Conservation (phyloP, 2,329 filamentous ascomycete species). For the Chaetomium olivaceum region DNA sequence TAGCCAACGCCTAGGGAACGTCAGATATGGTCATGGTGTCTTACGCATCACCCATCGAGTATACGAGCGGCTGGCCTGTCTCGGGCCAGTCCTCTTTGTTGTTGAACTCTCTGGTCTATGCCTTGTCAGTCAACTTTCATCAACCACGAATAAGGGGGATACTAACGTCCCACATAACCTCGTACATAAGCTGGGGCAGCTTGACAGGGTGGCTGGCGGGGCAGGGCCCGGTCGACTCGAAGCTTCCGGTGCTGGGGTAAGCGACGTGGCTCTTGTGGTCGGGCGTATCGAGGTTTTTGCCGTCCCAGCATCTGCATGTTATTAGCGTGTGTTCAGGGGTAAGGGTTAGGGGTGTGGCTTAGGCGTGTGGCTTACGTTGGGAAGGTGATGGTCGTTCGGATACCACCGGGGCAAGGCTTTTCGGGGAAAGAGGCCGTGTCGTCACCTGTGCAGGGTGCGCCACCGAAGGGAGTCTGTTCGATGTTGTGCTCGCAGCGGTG, state of each 20-base stretch:
- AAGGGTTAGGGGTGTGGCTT: too few relatives aligned
- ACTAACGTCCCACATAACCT: constrained; percentile 51
- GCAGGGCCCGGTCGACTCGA: constrained; percentile 39
- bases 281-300: constrained; percentile 49
- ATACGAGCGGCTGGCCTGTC: constrained; percentile 34
- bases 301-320: constrained; percentile 52
- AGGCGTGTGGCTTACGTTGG: constrained; percentile 31
- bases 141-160: too few relatives aligned
- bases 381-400: constrained; percentile 47
- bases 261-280: constrained; percentile 48
- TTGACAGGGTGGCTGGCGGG: constrained; percentile 46
- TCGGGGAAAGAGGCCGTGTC: constrained; percentile 42
- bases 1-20: background rate
- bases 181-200: constrained; percentile 48
- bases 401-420: constrained; percentile 44
- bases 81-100: constrained; percentile 34
- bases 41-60: constrained; percentile 33
- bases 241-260: constrained; percentile 34
- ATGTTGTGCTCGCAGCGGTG: constrained; percentile 31
- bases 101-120: constrained; percentile 41
- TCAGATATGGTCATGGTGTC: background rate
- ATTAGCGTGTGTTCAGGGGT: background rate
- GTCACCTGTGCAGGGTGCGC: constrained; percentile 27
- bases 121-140: too few relatives aligned
- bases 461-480: constrained; percentile 29